These are phyloP conservation scores for Alternaria alternata DNA, from an alignment of 2,329 filamentous ascomycete genomes.

Conservation along the genomic window DNA sequence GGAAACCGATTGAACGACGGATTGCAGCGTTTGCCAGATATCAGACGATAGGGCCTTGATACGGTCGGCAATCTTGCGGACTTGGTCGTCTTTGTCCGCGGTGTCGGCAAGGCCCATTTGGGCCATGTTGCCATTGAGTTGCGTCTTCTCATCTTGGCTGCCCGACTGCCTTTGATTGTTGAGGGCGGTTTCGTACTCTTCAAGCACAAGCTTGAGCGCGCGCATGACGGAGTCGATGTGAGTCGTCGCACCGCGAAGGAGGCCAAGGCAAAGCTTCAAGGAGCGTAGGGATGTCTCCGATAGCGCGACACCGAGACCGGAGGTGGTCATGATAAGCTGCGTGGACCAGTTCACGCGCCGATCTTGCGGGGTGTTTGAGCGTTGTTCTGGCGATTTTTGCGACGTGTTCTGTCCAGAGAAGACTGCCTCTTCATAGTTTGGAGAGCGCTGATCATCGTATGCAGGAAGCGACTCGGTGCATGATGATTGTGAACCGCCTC, in stretches of 20 bases:
- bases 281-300: conserved; percentile 86
- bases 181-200: conserved; percentile 74
- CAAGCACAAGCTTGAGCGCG: conserved; percentile 76
- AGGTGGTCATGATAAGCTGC: conserved; percentile 87
- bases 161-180: conserved; percentile 40
- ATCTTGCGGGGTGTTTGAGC: conserved; percentile 39
- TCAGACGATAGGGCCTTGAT: conserved; percentile 69
- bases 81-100: conserved; percentile 48
- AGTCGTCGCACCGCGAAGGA: conserved; percentile 82
- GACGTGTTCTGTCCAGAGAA: conserved; percentile 24
- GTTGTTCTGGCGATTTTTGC: conserved; percentile 31
- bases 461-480: conserved; percentile 80
- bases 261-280: conserved; percentile 82
- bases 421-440: conserved; percentile 73
- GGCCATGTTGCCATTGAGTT: conserved; percentile 25
- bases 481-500: conserved; percentile 70
- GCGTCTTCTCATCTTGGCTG: conserved; percentile 19
- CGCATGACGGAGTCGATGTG: conserved; percentile 79
- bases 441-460: conserved; percentile 80
- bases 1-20: conserved; percentile 83
- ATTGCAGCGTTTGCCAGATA: conserved; percentile 68
- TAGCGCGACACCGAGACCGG: conserved; percentile 89
- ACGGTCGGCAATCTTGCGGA: conserved; percentile 75
- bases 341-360: conserved; percentile 73
- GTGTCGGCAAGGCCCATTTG: conserved; percentile 26